Percentiles rank a stretch among this genome's conserved stretches.
phyloP scores from a whole-genome alignment of 1,139 yeast genomes.

The Suhomyces anneliseae region DNA sequence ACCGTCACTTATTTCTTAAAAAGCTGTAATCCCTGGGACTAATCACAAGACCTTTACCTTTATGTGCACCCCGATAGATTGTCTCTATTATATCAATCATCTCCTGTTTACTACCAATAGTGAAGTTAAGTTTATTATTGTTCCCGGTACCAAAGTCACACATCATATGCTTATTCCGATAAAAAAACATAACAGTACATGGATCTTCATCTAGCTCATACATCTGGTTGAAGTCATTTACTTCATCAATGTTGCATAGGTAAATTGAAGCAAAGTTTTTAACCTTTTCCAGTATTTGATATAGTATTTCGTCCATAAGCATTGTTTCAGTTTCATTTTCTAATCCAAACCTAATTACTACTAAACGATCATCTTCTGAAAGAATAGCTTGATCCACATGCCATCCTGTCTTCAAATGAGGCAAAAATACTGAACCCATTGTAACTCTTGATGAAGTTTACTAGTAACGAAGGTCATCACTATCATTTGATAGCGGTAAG shows the following conservation, averaged over 20 bases:
- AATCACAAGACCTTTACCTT: constrained; percentile 89
- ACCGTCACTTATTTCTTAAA: constrained; percentile 2
- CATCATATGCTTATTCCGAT: constrained; percentile 93
- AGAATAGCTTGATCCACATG: constrained; percentile 96
- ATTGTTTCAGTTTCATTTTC: constrained; percentile 78
- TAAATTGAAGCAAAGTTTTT: constrained; percentile 87
- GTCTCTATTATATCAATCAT: constrained; percentile 89
- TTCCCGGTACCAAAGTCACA: constrained; percentile 98
- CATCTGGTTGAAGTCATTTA: constrained; percentile 89
- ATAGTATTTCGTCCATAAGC: constrained; percentile 86
- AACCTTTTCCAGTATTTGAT: constrained; percentile 76
- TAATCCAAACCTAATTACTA: constrained; percentile 84
- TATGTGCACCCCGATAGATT: constrained; percentile 84
- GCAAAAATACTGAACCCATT: constrained; percentile 87
- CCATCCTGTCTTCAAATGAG: constrained; percentile 85
- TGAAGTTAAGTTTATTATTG: constrained; percentile 87
- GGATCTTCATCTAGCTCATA: constrained; percentile 85
- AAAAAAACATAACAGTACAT: constrained; percentile 90
- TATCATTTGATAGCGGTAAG: no score
- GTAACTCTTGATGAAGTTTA: not conserved
- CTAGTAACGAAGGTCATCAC: no score
- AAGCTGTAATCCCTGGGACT: constrained; percentile 70
- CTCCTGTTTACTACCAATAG: constrained; percentile 78
- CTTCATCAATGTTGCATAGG: constrained; percentile 84
- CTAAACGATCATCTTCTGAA: constrained; percentile 82